phyloP scores from a whole-genome alignment of 1,139 yeast species.

The Wickerhamomyces sp. region DNA sequence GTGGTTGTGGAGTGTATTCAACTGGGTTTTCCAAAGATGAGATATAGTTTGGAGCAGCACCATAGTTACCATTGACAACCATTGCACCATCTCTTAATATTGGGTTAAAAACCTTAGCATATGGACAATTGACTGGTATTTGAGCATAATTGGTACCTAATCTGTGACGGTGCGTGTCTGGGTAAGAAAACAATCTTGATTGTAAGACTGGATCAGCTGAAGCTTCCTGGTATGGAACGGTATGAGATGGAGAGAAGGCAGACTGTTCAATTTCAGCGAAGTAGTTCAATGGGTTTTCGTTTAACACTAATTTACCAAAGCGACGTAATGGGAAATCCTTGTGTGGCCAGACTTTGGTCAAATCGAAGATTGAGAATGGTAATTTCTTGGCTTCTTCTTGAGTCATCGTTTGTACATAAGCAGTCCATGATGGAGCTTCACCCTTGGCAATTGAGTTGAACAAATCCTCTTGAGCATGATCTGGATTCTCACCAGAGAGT shows the following conservation, averaged over 20 bases:
- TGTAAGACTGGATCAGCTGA: constrained; percentile 59
- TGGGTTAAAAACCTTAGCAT: constrained; percentile 49
- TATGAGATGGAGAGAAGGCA: constrained; percentile 56
- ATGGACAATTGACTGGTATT: constrained; percentile 67
- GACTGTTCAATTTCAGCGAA: constrained; percentile 58
- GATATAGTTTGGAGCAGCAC: constrained; percentile 75
- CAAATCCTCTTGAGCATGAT: constrained; percentile 59
- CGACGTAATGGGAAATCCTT: constrained; percentile 52
- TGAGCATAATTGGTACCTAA: constrained; percentile 60
- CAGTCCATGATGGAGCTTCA: constrained; percentile 59
- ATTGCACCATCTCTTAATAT: constrained; percentile 84
- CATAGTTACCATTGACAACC: constrained; percentile 82
- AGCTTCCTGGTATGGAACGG: constrained; percentile 56
- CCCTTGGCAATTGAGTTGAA: constrained; percentile 58
- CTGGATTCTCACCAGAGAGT: constrained; percentile 59
- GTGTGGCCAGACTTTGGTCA: constrained; percentile 64
- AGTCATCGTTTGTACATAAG: constrained; percentile 64
- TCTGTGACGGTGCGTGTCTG: constrained; percentile 59
- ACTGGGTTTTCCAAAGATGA: constrained; percentile 41
- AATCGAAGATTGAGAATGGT: constrained; percentile 62
- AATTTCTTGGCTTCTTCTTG: constrained; percentile 55
- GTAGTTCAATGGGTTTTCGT: constrained; percentile 52
- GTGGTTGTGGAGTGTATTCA: constrained; percentile 43
- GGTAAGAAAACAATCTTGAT: constrained; percentile 52
- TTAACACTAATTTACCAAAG: constrained; percentile 49